A percentile compares a stretch with the other conserved stretches of the same genome.
Conservation (phyloP, 345 rosid species). For the Eucalyptus melliodora region DNA sequence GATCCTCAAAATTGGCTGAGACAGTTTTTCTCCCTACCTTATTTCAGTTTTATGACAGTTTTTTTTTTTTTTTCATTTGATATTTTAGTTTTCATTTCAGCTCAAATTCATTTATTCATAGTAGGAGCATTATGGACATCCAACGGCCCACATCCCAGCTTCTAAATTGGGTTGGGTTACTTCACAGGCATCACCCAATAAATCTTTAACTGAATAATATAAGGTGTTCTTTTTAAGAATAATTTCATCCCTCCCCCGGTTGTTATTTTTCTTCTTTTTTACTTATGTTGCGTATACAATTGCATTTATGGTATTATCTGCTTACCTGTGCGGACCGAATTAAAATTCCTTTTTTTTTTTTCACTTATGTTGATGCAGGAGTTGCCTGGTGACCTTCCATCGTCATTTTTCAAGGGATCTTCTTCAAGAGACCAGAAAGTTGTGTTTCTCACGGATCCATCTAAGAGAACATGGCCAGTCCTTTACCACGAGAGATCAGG, state of each 20-base stretch:
- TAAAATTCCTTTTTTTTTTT: background rate
- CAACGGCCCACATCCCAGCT: background rate
- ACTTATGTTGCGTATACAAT: background rate
- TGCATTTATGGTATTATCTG: background rate
- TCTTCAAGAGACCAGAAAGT: background rate
- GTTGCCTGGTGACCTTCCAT: constrained; percentile 9
- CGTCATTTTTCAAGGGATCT: background rate
- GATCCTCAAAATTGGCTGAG: background rate
- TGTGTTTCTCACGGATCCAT: constrained; percentile 16
- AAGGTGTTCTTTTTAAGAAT: background rate
- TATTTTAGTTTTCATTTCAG: background rate
- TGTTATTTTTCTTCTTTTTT: background rate
- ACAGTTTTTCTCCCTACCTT: background rate
- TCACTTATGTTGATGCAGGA: constrained; percentile 1
- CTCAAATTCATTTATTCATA: background rate
- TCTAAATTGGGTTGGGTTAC: background rate
- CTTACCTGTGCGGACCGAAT: background rate
- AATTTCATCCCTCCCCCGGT: background rate
- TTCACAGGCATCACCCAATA: background rate
- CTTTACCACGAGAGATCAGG: constrained; percentile 2
- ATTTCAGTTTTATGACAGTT: background rate
- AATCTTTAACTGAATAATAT: background rate
- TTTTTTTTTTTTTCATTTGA: background rate
- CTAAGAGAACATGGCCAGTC: constrained; percentile 16
- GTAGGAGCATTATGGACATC: background rate